Evolutionary conservation across 2,329 filamentous ascomycete genomes (phyloP).

Genomic region (Magnaporthiopsis rhizophila): DNA sequence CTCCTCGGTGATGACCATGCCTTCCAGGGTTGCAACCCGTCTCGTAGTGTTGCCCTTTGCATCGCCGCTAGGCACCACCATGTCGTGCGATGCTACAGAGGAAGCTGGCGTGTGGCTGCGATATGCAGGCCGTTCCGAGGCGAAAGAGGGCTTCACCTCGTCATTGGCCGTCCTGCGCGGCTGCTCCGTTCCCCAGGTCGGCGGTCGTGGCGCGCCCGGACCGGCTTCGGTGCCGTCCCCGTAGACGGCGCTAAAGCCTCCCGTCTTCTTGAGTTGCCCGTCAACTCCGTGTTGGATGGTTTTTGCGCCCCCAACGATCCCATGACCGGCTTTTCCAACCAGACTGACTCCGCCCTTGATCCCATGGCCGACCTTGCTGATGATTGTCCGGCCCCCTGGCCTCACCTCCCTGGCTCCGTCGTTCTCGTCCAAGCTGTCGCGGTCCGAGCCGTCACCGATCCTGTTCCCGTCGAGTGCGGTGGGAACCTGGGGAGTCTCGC

Average conservation of each 20-base stretch:
- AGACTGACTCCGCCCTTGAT: constrained; percentile 36
- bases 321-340: constrained; percentile 35
- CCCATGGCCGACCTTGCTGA: constrained; percentile 41
- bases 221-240: constrained; percentile 15
- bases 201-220: constrained; percentile 14
- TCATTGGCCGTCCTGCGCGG: constrained; percentile 23
- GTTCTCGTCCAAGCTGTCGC: neutral
- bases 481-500: constrained; percentile 44
- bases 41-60: constrained; percentile 43
- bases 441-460: constrained; percentile 4
- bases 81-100: neutral
- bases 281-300: constrained; percentile 42
- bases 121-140: constrained; percentile 17
- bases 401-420: neutral
- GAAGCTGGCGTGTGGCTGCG: constrained; percentile 15
- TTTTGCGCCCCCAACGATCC: constrained; percentile 35
- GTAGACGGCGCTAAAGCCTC: constrained; percentile 39
- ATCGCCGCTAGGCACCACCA: constrained; percentile 12
- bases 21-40: constrained; percentile 38
- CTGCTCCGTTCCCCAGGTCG: constrained; percentile 18
- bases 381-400: neutral
- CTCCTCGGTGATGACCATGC: constrained; percentile 38
- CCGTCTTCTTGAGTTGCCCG: constrained; percentile 43
- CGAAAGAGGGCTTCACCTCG: constrained; percentile 25
- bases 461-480: constrained; percentile 19